A percentile compares a stretch with the other conserved stretches of the same genome.
Evolutionary conservation across 306 rosid species (phyloP).

Genomic region (Albizia julibrissin): DNA sequence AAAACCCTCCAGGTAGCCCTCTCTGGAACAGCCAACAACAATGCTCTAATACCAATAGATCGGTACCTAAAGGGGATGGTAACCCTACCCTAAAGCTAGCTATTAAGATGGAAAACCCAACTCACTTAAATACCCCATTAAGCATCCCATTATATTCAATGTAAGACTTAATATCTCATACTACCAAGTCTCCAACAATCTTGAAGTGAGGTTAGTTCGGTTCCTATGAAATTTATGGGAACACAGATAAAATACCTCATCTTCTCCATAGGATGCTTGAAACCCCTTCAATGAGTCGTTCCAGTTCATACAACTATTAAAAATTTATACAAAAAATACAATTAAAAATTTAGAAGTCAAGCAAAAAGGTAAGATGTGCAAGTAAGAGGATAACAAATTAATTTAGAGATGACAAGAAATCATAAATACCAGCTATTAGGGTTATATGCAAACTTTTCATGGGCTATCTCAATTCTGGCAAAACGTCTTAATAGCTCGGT

Average conservation of each 20-base stretch:
- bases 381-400: background rate
- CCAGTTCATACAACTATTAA: background rate
- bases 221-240: background rate
- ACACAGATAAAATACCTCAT: conserved; percentile 48
- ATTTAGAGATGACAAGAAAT: background rate
- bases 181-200: too few relatives aligned
- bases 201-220: background rate
- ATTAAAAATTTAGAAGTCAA: background rate
- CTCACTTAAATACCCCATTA: too few relatives aligned
- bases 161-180: too few relatives aligned
- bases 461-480: conserved; percentile 25
- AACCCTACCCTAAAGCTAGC: too few relatives aligned
- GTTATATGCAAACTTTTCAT: conserved; percentile 19
- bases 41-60: background rate
- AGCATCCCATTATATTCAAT: too few relatives aligned
- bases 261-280: conserved; percentile 48
- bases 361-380: background rate
- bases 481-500: conserved; percentile 29
- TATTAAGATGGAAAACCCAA: too few relatives aligned
- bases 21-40: too few relatives aligned
- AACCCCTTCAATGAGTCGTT: conserved; percentile 50
- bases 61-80: too few relatives aligned
- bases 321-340: background rate
- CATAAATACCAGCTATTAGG: background rate
- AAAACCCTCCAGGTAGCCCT: too few relatives aligned